Evolutionary conservation across 805 yeast species (phyloP).

Genomic region (Lachancea sp.): DNA sequence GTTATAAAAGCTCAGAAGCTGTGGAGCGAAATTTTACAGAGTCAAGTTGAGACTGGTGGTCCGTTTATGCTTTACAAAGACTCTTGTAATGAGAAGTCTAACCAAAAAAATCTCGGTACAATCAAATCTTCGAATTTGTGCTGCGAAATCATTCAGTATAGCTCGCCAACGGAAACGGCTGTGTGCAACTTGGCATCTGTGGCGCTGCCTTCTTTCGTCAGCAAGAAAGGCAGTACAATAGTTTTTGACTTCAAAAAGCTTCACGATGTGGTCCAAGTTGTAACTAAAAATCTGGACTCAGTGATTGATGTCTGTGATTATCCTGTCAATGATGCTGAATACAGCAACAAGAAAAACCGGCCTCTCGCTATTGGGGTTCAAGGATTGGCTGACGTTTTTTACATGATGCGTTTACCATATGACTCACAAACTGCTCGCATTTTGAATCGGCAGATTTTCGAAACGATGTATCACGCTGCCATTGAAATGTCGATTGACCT

Average conservation of each 20-base stretch:
- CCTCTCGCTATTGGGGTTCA: constrained; percentile 95
- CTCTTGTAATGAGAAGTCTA: constrained; percentile 76
- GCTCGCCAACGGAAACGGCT: constrained; percentile 83
- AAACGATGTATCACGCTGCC: constrained; percentile 92
- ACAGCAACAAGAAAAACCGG: constrained; percentile 71
- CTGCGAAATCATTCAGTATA: constrained; percentile 87
- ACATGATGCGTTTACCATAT: constrained; percentile 74
- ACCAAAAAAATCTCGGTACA: constrained; percentile 84
- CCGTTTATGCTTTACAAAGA: constrained; percentile 93
- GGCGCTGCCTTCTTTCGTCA: constrained; percentile 74
- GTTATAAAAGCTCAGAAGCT: constrained; percentile 79
- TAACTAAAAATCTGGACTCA: constrained; percentile 68
- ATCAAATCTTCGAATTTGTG: constrained; percentile 90
- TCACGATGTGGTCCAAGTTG: constrained; percentile 69
- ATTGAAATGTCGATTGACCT: constrained; percentile 79
- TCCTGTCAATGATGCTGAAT: constrained; percentile 69
- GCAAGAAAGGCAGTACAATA: constrained; percentile 37
- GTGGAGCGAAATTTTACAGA: constrained; percentile 80
- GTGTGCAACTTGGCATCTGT: constrained; percentile 91
- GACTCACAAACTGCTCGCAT: constrained; percentile 74
- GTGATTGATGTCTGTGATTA: constrained; percentile 78
- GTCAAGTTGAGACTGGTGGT: constrained; percentile 93
- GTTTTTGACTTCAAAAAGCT: constrained; percentile 64
- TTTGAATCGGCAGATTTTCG: constrained; percentile 80
- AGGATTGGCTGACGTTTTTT: constrained; percentile 88